Conservation (phyloP, 1,284 basidiomycete species). For the Moesziomyces antarcticus region DNA sequence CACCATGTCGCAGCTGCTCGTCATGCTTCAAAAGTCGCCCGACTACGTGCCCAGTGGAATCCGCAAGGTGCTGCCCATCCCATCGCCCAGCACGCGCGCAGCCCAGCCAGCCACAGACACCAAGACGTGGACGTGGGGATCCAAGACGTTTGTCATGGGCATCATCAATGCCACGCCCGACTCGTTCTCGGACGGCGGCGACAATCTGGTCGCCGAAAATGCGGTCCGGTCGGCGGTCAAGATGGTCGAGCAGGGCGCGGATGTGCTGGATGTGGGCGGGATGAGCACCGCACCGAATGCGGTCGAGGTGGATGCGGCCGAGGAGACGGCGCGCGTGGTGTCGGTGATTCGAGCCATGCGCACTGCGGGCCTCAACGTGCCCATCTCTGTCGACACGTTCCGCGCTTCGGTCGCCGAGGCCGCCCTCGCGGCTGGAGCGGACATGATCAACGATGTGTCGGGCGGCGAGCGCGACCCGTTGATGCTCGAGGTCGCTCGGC, state of each 20-base stretch:
- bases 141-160: slow-evolving; percentile 83
- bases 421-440: slow-evolving; percentile 84
- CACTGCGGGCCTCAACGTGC: slow-evolving; percentile 68
- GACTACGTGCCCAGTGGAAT: slow-evolving; percentile 51
- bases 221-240: slow-evolving; percentile 35
- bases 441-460: slow-evolving; percentile 93
- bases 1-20: slow-evolving; percentile 57
- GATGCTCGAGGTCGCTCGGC: slow-evolving; percentile 78
- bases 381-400: slow-evolving; percentile 93
- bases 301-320: slow-evolving; percentile 69
- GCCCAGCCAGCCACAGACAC: slow-evolving; percentile 13
- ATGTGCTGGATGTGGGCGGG: slow-evolving; percentile 91
- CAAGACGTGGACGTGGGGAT: slow-evolving; percentile 57
- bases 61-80: slow-evolving; percentile 49
- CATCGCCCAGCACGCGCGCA: slow-evolving; percentile 18
- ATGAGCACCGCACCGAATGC: slow-evolving; percentile 74
- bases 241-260: slow-evolving; percentile 70
- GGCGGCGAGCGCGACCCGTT: slow-evolving; percentile 73
- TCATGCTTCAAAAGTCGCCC: slow-evolving; percentile 51
- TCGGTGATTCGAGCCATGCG: slow-evolving; percentile 71
- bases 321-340: slow-evolving; percentile 76
- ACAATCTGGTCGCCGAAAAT: slow-evolving; percentile 69
- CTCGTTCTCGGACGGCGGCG: slow-evolving; percentile 91
- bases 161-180: slow-evolving; percentile 96
- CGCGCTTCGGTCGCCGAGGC: slow-evolving; percentile 82